These are phyloP conservation scores for Candida albicans DNA, from an alignment of 1,139 yeast species.

Conservation along the genomic window DNA sequence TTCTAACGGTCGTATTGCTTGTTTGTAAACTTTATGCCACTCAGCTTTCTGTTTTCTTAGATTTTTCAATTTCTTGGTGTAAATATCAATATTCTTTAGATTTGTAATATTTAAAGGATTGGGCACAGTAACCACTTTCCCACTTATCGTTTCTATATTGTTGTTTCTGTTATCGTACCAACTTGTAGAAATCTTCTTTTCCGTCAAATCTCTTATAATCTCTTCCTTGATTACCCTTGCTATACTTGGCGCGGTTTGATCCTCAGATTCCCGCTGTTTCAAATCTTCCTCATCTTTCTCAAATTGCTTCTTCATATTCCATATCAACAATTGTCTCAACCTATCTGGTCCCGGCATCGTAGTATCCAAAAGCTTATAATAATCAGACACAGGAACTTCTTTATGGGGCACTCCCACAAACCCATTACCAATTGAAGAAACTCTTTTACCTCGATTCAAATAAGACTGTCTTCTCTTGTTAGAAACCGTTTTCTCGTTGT, in stretches of 20 bases:
- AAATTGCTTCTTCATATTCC: constrained; percentile 62
- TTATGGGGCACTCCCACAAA: constrained; percentile 68
- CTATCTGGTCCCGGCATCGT: constrained; percentile 71
- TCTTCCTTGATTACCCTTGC: constrained; percentile 71
- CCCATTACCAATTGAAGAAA: constrained; percentile 76
- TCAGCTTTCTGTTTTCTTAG: constrained; percentile 47
- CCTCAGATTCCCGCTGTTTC: constrained; percentile 27
- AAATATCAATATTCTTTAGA: constrained; percentile 43
- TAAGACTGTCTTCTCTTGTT: constrained; percentile 49
- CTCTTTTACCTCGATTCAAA: constrained; percentile 64
- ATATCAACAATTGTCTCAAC: constrained; percentile 66
- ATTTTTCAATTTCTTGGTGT: constrained; percentile 42
- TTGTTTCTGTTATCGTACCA: constrained; percentile 55
- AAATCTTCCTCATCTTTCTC: constrained; percentile 32
- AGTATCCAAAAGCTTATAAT: constrained; percentile 61
- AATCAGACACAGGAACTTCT: constrained; percentile 55
- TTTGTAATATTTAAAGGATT: constrained; percentile 60
- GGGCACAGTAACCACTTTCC: constrained; percentile 38
- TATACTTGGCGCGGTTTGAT: constrained; percentile 46
- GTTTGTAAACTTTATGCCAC: constrained; percentile 43
- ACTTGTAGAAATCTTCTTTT: constrained; percentile 60
- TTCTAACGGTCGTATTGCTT: constrained; percentile 22
- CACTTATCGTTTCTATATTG: constrained; percentile 18
- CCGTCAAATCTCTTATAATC: constrained; percentile 54
- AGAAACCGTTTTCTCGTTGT: constrained; percentile 1